Conservation (phyloP, 352 stramenopile species). For the Phytopythium chamaehyphon region DNA sequence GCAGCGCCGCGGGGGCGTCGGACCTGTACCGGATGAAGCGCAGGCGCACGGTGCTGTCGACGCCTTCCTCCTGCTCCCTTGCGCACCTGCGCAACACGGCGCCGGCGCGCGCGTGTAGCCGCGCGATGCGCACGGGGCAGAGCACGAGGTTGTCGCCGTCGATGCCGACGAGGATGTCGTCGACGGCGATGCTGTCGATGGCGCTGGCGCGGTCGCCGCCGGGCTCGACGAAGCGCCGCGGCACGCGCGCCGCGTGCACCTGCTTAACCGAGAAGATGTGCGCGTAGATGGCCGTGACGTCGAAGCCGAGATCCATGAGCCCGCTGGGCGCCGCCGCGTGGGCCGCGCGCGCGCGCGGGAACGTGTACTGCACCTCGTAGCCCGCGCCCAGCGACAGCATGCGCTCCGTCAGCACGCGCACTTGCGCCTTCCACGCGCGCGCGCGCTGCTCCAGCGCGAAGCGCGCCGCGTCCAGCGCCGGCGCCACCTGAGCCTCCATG, state of each 20-base stretch:
- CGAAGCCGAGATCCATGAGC: conserved; percentile 38
- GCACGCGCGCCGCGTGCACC: conserved; percentile 35
- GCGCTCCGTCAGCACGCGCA: conserved; percentile 36
- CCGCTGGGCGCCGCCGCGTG: background rate
- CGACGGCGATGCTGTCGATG: conserved; percentile 88
- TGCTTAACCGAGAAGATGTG: conserved; percentile 49
- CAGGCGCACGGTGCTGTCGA: conserved; percentile 30
- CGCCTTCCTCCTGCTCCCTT: conserved; percentile 15
- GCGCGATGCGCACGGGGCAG: conserved; percentile 29
- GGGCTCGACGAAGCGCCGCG: conserved; percentile 23
- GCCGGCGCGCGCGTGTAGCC: conserved; percentile 38
- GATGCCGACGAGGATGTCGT: conserved; percentile 90
- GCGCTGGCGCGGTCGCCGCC: conserved; percentile 28
- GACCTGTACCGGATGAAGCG: conserved; percentile 57
- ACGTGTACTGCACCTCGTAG: conserved; percentile 51
- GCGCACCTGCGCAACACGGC: conserved; percentile 15
- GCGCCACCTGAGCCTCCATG: background rate
- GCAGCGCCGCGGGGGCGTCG: conserved; percentile 28
- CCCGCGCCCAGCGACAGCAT: conserved; percentile 53
- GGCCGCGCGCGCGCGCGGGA: conserved; percentile 15
- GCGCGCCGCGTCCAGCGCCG: conserved; percentile 13
- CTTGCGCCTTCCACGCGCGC: conserved; percentile 44
- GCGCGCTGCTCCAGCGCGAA: conserved; percentile 36
- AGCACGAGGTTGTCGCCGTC: conserved; percentile 51
- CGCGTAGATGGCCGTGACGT: conserved; percentile 41